These are phyloP conservation scores for Cynara cardunculus DNA, from an alignment of 129 eudicot genomes.

Conservation along the genomic window DNA sequence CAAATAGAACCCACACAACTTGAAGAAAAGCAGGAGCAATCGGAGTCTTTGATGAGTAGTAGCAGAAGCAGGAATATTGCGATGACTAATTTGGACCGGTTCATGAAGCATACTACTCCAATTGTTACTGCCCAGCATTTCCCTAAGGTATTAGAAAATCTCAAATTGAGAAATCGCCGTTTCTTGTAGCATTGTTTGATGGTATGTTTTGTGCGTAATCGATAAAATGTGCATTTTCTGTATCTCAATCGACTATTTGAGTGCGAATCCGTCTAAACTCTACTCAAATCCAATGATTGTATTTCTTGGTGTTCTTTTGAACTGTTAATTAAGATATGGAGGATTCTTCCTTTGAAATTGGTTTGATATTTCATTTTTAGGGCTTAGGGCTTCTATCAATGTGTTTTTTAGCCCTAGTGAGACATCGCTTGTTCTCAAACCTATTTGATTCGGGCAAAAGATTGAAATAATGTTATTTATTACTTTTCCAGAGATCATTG, in stretches of 20 bases:
- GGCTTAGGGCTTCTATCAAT: background rate
- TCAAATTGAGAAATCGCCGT: background rate
- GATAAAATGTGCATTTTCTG: background rate
- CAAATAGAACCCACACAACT: constrained; percentile 9
- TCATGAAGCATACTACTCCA: constrained; percentile 35
- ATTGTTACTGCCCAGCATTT: constrained; percentile 34
- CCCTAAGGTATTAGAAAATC: constrained; percentile 21
- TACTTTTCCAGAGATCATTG: background rate
- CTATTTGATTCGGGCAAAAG: background rate
- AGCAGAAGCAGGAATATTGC: background rate
- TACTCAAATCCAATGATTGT: background rate
- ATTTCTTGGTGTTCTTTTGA: background rate
- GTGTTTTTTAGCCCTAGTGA: background rate
- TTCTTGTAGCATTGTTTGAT: constrained; percentile 1
- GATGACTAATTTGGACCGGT: constrained; percentile 32
- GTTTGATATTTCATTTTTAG: background rate
- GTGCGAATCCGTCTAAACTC: background rate
- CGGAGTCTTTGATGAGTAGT: background rate
- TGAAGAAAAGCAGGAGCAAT: constrained; percentile 12
- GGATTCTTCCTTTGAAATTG: background rate
- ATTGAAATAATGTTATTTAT: background rate
- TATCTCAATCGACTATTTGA: background rate
- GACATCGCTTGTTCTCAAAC: background rate
- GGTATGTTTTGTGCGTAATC: background rate
- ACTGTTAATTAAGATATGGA: background rate